These are phyloP conservation scores for Xylaria longipes DNA, from an alignment of 495 filamentous ascomycete genomes.

Conservation along the genomic window DNA sequence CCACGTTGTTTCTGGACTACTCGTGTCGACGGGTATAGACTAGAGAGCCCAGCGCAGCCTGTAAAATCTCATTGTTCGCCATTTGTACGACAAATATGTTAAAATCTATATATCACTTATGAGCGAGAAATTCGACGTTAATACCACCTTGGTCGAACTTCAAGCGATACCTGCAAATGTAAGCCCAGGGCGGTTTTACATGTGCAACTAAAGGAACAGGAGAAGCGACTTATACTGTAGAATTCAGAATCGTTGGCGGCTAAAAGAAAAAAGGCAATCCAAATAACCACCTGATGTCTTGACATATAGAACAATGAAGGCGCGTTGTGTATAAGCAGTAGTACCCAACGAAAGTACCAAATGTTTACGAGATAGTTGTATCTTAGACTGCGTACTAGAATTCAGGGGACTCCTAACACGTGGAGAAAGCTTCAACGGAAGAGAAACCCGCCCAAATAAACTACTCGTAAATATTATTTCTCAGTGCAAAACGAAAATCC, in stretches of 20 bases:
- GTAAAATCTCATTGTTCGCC: background rate
- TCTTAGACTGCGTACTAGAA: too few relatives aligned
- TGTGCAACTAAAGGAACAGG: background rate
- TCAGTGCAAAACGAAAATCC: too few relatives aligned
- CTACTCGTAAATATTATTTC: too few relatives aligned
- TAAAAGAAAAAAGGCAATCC: background rate
- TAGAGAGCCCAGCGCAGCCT: background rate
- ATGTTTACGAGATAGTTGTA: too few relatives aligned
- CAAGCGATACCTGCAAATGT: background rate
- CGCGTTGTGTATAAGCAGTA: too few relatives aligned
- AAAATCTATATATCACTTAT: background rate
- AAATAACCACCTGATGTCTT: background rate
- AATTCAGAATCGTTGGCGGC: background rate
- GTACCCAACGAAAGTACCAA: too few relatives aligned
- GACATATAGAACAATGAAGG: background rate
- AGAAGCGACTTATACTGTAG: background rate
- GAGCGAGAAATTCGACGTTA: background rate
- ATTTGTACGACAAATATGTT: background rate
- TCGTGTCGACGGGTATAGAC: background rate
- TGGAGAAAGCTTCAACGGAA: too few relatives aligned
- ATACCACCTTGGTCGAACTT: background rate
- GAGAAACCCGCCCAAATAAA: too few relatives aligned
- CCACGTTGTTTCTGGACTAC: background rate
- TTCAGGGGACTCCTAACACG: too few relatives aligned
- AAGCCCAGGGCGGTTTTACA: too few relatives aligned